Percentiles rank a stretch among this genome's conserved stretches.
These are phyloP conservation scores for Amanita muscaria DNA, from an alignment of 768 basidiomycete genomes.

Conservation along the genomic window DNA sequence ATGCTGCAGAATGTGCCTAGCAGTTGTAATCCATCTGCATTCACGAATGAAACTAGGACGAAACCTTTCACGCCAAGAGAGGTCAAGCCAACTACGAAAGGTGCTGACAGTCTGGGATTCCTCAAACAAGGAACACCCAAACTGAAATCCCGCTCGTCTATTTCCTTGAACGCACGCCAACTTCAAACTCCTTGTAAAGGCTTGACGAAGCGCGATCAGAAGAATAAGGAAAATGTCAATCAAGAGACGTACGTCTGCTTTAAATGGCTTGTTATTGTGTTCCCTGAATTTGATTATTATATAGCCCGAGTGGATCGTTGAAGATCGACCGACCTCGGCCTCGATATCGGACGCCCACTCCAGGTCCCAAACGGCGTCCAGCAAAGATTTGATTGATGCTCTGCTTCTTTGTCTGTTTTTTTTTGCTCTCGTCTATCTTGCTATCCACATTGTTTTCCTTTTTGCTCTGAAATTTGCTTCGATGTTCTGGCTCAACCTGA, in stretches of 20 bases:
- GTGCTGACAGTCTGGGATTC: neutral
- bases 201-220: neutral
- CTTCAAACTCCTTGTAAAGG: neutral
- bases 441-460: too few relatives aligned
- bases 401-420: neutral
- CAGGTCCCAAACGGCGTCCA: neutral
- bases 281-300: neutral
- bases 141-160: too few relatives aligned
- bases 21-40: neutral
- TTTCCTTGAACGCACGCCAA: too few relatives aligned
- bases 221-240: slow-evolving; percentile 1
- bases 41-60: neutral
- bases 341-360: neutral
- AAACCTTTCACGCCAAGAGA: neutral
- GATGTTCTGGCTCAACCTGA: too few relatives aligned
- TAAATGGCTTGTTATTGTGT: neutral
- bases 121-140: too few relatives aligned
- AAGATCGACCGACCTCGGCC: neutral
- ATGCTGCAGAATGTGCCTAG: neutral
- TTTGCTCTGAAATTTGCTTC: too few relatives aligned
- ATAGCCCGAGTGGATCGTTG: neutral
- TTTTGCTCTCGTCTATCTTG: too few relatives aligned
- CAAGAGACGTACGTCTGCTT: neutral
- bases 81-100: neutral
- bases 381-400: neutral